Conservation (phyloP, 2,329 filamentous ascomycete genomes). For the Boeremia lycopersici region DNA sequence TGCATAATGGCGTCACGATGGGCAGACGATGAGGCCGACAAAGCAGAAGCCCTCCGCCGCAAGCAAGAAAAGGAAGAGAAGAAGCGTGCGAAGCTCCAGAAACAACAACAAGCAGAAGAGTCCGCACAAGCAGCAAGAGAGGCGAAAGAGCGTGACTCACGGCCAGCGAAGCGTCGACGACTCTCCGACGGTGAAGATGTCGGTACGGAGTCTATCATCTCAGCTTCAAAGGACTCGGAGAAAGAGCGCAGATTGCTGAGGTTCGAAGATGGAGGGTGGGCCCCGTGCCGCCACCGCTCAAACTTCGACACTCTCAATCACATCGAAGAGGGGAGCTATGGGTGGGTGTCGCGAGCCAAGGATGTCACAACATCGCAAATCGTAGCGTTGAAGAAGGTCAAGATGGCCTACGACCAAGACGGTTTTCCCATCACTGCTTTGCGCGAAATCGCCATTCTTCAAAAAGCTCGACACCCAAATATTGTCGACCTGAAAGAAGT, state of each 20-base stretch:
- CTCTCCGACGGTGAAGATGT: conserved; percentile 57
- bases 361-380: conserved; percentile 76
- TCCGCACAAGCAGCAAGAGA: conserved; percentile 38
- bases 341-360: conserved; percentile 85
- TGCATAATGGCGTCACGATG: conserved; percentile 71
- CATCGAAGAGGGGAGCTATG: conserved; percentile 97
- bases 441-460: conserved; percentile 90
- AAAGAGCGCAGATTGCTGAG: conserved; percentile 67
- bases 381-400: conserved; percentile 91
- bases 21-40: conserved; percentile 84
- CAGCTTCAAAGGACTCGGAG: conserved; percentile 28
- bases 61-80: conserved; percentile 89
- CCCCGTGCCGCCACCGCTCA: conserved; percentile 76
- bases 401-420: conserved; percentile 76
- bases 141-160: conserved; percentile 21
- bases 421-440: conserved; percentile 91
- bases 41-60: conserved; percentile 71
- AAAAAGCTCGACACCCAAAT: conserved; percentile 79
- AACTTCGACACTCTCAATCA: conserved; percentile 93
- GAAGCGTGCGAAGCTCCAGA: conserved; percentile 81
- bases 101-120: conserved; percentile 71
- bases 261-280: conserved; percentile 72
- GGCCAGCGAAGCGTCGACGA: conserved; percentile 66
- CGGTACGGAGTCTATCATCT: conserved; percentile 28
- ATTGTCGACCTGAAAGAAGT: conserved; percentile 84